Percentiles rank a stretch among this genome's conserved stretches.
phyloP scores from a whole-genome alignment of 345 rosid species.

The Crucihimalaya himalaica region DNA sequence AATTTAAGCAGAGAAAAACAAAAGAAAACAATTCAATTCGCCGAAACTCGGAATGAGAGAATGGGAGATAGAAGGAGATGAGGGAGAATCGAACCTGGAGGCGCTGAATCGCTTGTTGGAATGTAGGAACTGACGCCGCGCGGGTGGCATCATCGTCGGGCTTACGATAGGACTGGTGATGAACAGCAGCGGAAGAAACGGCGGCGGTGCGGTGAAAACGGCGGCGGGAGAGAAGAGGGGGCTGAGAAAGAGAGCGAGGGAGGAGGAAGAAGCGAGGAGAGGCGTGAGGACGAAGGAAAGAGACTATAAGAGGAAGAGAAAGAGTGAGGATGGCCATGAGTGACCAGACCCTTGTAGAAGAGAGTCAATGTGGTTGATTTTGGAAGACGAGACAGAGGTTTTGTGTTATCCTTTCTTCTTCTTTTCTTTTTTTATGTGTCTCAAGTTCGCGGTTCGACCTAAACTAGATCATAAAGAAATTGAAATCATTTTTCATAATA shows the following conservation, averaged over 20 bases:
- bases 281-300: slow-evolving; percentile 59
- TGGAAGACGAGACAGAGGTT: slow-evolving; percentile 37
- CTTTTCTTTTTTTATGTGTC: too few species aligned
- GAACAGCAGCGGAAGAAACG: slow-evolving; percentile 45
- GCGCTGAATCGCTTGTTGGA: slow-evolving; percentile 93
- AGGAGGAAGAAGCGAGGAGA: slow-evolving; percentile 41
- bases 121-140: slow-evolving; percentile 56
- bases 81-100: slow-evolving; percentile 60
- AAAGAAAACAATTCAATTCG: background rate
- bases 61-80: background rate
- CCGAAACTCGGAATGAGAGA: background rate
- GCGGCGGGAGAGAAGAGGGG: slow-evolving; percentile 34
- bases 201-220: slow-evolving; percentile 44
- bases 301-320: slow-evolving; percentile 67
- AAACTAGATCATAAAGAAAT: too few species aligned
- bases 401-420: slow-evolving; percentile 47
- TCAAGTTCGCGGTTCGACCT: slow-evolving; percentile 3
- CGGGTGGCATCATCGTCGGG: slow-evolving; percentile 29
- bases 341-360: background rate
- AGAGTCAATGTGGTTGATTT: slow-evolving; percentile 18
- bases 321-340: slow-evolving; percentile 65
- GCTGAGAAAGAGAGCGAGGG: slow-evolving; percentile 30
- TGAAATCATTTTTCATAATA: too few species aligned
- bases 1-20: too few species aligned
- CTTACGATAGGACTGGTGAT: slow-evolving; percentile 46